Evolutionary conservation across 192 early-diverging fungal species (phyloP), one percentile per base, ranked within the genome.

Genomic region (Spizellomyces sp.): DNA sequence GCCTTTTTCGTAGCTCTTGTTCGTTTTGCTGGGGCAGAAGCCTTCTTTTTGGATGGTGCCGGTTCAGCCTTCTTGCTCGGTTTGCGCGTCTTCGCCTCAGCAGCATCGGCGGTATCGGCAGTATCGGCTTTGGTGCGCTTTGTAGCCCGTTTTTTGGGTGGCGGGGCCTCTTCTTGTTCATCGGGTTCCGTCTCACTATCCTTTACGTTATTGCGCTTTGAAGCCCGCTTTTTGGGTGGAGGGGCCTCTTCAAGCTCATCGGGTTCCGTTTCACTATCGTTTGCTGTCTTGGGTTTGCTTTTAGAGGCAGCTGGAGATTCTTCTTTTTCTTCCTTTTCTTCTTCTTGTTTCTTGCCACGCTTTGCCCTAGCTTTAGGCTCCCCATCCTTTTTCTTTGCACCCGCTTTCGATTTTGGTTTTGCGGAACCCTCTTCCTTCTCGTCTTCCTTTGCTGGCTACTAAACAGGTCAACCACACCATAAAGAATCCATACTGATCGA

Each of bases 101-200:
- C 59, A 61, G 59, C 59, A 19, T 1, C 50, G 17, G 1, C 17
- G 14, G 12, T 54, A n/a, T 54, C 17, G 1, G 50, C 50, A 54
- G 50, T 4, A 54, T 12, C 50, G 17, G 50, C 50, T n/a, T 12
- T 19, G 17, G 50, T 19, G 17, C 14, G 50, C 50, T 54, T 54
- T 54, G 12, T 54, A 54, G 50, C 50, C 12, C 27, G 27, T 3
- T 22, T 56, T 56, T 22, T 56, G n/a, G 5, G 54, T 6, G 22
- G n/a, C 54, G 22, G n/a, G 54, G 54, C n/a, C 22, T 56, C 54
- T 56, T 56, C 22, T 56, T 22, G n/a, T 56, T 56, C n/a, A 56
- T 56, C n/a, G 5, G 54, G 54, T 22, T 56, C 54, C n/a, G n/a
- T 22, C n/a, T 6, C 54, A 22, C 54, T 22, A 4, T 56, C 54